phyloP scores from a whole-genome alignment of 2,329 filamentous ascomycete genomes.

The Verticillium nubilum region DNA sequence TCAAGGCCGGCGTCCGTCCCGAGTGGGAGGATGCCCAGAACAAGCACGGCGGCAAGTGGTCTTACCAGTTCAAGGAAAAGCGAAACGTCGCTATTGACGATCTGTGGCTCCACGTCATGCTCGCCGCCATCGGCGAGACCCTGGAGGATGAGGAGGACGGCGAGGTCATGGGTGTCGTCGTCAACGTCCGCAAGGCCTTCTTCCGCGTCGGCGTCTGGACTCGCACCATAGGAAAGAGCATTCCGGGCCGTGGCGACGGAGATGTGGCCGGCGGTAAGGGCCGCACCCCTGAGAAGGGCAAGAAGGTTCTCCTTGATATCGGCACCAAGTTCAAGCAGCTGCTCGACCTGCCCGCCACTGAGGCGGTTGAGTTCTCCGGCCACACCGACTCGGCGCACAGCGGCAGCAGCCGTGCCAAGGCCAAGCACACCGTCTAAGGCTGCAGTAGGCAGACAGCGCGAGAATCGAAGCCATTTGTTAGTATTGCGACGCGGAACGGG shows the following conservation, averaged over 20 bases:
- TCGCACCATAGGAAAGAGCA: slow-evolving; percentile 81
- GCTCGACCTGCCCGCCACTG: slow-evolving; percentile 69
- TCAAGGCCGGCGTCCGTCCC: slow-evolving; percentile 94
- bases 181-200: slow-evolving; percentile 98
- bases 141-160: slow-evolving; percentile 91
- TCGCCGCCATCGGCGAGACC: slow-evolving; percentile 94
- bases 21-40: slow-evolving; percentile 99
- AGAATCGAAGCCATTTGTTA: not conserved
- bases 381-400: slow-evolving; percentile 92
- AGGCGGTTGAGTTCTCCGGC: slow-evolving; percentile 89
- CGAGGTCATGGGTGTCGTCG: slow-evolving; percentile 98
- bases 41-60: slow-evolving; percentile 99
- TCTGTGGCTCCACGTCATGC: slow-evolving; percentile 95
- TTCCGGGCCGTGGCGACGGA: slow-evolving; percentile 68
- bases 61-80: slow-evolving; percentile 97
- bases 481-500: not conserved
- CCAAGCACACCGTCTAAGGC: slow-evolving; percentile 78
- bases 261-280: slow-evolving; percentile 73
- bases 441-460: not conserved
- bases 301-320: slow-evolving; percentile 77
- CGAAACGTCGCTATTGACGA: slow-evolving; percentile 86
- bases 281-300: slow-evolving; percentile 73
- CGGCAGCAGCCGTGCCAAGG: slow-evolving; percentile 91
- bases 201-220: slow-evolving; percentile 98
- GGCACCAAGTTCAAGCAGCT: slow-evolving; percentile 91